Percentiles rank a stretch among this genome's conserved stretches.
Conservation (phyloP, 1,284 basidiomycete species). For the Pulveroboletus sp. region DNA sequence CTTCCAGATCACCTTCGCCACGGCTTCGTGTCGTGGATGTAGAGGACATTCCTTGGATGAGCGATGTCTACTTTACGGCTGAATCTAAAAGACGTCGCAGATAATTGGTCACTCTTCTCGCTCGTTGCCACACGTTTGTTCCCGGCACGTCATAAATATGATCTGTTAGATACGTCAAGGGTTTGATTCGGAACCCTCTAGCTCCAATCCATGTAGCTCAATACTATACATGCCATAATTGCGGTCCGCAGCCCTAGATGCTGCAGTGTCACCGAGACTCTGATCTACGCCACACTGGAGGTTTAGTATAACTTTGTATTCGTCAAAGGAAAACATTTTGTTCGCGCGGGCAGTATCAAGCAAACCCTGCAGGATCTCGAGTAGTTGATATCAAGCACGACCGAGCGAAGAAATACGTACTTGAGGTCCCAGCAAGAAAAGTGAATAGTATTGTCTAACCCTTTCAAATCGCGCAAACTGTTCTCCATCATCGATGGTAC, state of each 20-base stretch:
- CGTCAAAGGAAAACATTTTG: conserved; percentile 80
- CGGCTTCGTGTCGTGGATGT: conserved; percentile 32
- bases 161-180: conserved; percentile 28
- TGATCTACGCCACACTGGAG: conserved; percentile 83
- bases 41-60: conserved; percentile 41
- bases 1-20: conserved; percentile 17
- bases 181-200: conserved; percentile 48
- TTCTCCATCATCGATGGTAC: conserved; percentile 67
- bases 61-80: conserved; percentile 12
- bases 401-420: conserved; percentile 44
- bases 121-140: not conserved
- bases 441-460: conserved; percentile 78
- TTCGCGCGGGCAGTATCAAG: conserved; percentile 65
- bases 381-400: not conserved
- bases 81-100: not conserved
- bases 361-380: conserved; percentile 57
- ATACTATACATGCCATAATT: conserved; percentile 81
- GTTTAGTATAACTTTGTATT: conserved; percentile 87
- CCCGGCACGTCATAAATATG: conserved; percentile 6
- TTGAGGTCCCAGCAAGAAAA: conserved; percentile 75
- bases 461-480: conserved; percentile 72
- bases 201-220: conserved; percentile 76
- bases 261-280: conserved; percentile 48
- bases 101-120: conserved; percentile 10
- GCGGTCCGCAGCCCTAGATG: conserved; percentile 57